Conservation (phyloP, 352 stramenopile genomes). For the Globisporangium canariense region DNA sequence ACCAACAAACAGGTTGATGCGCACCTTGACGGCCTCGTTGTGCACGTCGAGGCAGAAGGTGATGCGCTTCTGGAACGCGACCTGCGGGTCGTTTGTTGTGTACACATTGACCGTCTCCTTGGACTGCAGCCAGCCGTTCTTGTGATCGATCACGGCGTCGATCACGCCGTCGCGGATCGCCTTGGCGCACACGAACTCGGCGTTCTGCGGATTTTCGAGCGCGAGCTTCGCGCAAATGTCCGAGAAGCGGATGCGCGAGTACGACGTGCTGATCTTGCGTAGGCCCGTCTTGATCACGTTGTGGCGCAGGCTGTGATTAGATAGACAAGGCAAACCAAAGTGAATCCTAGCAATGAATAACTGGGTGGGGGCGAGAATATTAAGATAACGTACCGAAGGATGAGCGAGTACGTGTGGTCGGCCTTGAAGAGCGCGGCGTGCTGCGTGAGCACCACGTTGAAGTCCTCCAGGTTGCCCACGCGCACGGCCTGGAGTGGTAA, state of each 20-base stretch:
- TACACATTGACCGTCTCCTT: conserved; percentile 88
- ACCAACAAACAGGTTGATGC: too few species aligned
- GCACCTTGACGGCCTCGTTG: conserved; percentile 96
- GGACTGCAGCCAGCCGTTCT: conserved; percentile 91
- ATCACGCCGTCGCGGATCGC: conserved; percentile 98
- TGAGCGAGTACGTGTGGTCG: conserved; percentile 96
- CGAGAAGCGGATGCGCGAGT: conserved; percentile 86
- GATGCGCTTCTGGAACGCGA: conserved; percentile 96
- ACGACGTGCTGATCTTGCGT: conserved; percentile 95
- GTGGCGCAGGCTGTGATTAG: conserved; percentile 83
- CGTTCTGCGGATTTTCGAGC: conserved; percentile 89
- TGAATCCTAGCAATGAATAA: not conserved
- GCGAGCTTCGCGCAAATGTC: conserved; percentile 95
- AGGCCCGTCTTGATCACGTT: conserved; percentile 99
- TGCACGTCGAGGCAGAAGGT: conserved; percentile 98
- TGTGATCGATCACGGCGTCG: conserved; percentile 97
- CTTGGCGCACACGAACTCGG: conserved; percentile 98
- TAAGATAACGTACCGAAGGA: conserved; percentile 74
- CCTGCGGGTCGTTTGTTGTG: conserved; percentile 92
- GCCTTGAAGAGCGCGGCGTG: conserved; percentile 85
- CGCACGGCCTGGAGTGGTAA: conserved; percentile 86
- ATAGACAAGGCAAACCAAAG: not conserved
- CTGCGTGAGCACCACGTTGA: conserved; percentile 88
- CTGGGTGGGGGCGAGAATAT: not conserved
- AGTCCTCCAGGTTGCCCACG: conserved; percentile 94